Percentiles rank a stretch among this genome's conserved stretches.
Evolutionary conservation across 2,329 filamentous ascomycete genomes (phyloP).

Genomic region (Trichophyton rubrum): DNA sequence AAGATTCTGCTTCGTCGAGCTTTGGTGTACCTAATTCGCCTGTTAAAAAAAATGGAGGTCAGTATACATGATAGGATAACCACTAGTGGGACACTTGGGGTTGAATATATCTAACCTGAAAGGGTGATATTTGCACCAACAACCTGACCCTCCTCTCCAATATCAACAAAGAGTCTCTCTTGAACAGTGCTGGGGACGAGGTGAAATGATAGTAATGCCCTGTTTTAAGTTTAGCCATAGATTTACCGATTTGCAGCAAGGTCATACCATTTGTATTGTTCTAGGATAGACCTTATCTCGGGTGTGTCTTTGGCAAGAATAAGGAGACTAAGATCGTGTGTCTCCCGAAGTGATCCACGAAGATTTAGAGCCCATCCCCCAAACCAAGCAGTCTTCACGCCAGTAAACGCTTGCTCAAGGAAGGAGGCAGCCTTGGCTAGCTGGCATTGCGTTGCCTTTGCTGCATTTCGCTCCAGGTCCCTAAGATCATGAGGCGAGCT

Average conservation of each 20-base stretch:
- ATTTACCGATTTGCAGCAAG: too few species aligned
- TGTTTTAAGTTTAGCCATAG: neutral
- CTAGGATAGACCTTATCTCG: neutral
- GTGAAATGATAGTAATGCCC: neutral
- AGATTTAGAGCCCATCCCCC: neutral
- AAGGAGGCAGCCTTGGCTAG: conserved; percentile 8
- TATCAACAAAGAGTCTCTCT: neutral
- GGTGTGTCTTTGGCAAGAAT: neutral
- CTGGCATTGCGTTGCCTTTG: conserved; percentile 1
- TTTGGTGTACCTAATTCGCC: neutral
- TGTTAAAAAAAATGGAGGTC: neutral
- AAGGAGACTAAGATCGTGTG: neutral
- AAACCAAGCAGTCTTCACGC: neutral
- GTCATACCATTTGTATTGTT: neutral
- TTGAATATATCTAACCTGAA: neutral
- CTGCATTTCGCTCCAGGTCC: conserved; percentile 8
- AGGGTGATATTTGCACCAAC: neutral
- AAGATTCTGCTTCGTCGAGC: conserved; percentile 1
- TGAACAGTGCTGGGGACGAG: neutral
- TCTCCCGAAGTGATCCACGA: neutral
- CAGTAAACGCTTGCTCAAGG: neutral
- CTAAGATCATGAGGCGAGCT: conserved; percentile 3
- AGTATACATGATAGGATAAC: neutral
- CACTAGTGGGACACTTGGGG: neutral
- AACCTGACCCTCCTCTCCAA: neutral